These are phyloP conservation scores for Xylaria arbuscula DNA, from an alignment of 2,329 filamentous ascomycete genomes.

Conservation along the genomic window DNA sequence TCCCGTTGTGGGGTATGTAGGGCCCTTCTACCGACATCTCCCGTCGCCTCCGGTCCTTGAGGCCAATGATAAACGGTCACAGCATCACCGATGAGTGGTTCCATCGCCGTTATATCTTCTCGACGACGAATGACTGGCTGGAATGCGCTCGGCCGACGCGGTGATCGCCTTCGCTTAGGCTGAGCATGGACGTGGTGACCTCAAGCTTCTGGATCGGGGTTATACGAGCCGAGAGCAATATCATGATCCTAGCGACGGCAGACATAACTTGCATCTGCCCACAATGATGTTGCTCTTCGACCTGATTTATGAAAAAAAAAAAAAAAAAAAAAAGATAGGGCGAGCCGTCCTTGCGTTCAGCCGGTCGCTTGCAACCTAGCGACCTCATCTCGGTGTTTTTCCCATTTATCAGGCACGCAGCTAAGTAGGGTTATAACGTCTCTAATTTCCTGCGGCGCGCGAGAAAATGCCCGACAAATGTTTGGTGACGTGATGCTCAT, in stretches of 20 bases:
- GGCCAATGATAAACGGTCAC: slow-evolving; percentile 41
- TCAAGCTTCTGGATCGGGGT: slow-evolving; percentile 39
- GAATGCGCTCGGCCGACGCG: slow-evolving; percentile 35
- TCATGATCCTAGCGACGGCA: slow-evolving; percentile 39
- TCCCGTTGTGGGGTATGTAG: slow-evolving; percentile 42
- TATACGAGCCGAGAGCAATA: slow-evolving; percentile 38
- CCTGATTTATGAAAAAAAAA: slow-evolving; percentile 1
- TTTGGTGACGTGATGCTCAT: slow-evolving; percentile 39
- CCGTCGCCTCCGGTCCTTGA: slow-evolving; percentile 39
- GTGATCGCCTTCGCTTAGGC: slow-evolving; percentile 43
- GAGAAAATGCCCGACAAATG: slow-evolving; percentile 26
- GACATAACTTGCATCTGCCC: slow-evolving; percentile 36
- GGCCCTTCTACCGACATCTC: slow-evolving; percentile 44
- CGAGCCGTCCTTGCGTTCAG: slow-evolving; percentile 37
- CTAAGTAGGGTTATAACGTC: slow-evolving; percentile 26
- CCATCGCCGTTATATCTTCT: slow-evolving; percentile 38
- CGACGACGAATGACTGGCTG: slow-evolving; percentile 38
- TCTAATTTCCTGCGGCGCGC: slow-evolving; percentile 31
- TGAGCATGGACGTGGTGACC: slow-evolving; percentile 26
- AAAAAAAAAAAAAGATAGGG: slow-evolving; percentile 32
- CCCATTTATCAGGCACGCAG: slow-evolving; percentile 32
- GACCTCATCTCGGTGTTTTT: slow-evolving; percentile 34
- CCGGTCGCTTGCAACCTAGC: slow-evolving; percentile 35
- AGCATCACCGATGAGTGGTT: slow-evolving; percentile 39
- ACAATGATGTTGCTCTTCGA: slow-evolving; percentile 30